Base-by-base conservation (phyloP, 176 grass and related monocot genomes). In the Lolium perenne region DNA sequence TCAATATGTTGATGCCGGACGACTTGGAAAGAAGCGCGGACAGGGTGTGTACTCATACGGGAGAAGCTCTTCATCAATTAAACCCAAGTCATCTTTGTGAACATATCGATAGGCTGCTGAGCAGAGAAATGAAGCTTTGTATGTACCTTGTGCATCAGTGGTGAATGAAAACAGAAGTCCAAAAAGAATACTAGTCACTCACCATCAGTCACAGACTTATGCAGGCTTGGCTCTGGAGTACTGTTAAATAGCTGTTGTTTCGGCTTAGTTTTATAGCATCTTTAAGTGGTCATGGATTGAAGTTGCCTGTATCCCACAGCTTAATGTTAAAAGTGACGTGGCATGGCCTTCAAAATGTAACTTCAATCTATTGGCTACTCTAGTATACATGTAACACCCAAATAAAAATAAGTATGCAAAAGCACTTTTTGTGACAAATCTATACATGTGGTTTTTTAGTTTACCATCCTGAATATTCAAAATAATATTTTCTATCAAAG, bases 1-100 rank as follows among this genome's bases (percentile, higher is more conserved):
- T 76, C 97, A 96, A 13, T 99, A 96, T 83, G 97, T 99, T 14
- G 97, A 99, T 85, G 92, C 97, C 35, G 97, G 92, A 32, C 90
- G 92, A 61, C 77, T 96, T 84, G 94, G 97, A 61, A 96, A 86
- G 82, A 99, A 99, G 46, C 74, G 88, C 1, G 92, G 92, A 29
- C 38, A 91, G 79, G 97, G 97, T 35, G 97, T 96, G 8, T 99
- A 99, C 85, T 83, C 82, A 4, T 96, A 96, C 15, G 46, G 71
- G 51, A 90, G 89, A 68, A 59, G 79, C 25, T 57, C 67, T 83
- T 81, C 72, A 38, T 60, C 87, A 1, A 38, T 69, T 70, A 87
- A 93, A 80, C 80, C 85, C 32, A 76, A 76, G 76, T 92, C 96
- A 20, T 86, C 86, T 55, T 74, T 93, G 32, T 93, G 32, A 91